Conservation (phyloP, 139 green algal species). For the Micractinium sp. region DNA sequence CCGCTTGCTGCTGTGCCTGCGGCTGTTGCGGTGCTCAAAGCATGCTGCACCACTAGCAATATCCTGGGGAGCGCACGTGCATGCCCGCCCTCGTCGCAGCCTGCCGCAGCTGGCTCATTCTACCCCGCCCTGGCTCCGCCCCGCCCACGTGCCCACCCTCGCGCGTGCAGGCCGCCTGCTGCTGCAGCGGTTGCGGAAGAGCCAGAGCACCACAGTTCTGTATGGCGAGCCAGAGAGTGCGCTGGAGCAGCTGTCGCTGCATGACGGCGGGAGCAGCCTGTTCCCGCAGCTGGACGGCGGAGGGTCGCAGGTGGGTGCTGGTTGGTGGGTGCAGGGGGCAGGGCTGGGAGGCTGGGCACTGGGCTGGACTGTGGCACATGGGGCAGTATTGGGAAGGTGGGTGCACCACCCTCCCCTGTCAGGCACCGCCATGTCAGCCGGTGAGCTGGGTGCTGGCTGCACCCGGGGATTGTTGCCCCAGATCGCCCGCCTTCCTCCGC, state of each 20-base stretch:
- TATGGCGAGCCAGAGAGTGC: conserved; percentile 57
- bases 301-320: conserved; percentile 7
- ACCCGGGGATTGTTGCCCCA: too few species aligned
- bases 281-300: conserved; percentile 21
- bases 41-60: neutral
- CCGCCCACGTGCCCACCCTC: neutral
- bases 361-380: too few species aligned
- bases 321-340: neutral
- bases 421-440: too few species aligned
- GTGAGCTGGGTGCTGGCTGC: too few species aligned
- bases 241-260: conserved; percentile 43
- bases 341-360: too few species aligned
- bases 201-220: conserved; percentile 65
- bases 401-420: too few species aligned
- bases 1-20: neutral
- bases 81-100: neutral
- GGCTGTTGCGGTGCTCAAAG: neutral
- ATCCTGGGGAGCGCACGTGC: too few species aligned
- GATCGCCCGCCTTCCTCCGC: too few species aligned
- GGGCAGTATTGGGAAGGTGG: too few species aligned
- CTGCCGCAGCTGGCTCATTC: neutral
- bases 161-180: conserved; percentile 75
- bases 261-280: conserved; percentile 5
- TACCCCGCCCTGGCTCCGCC: neutral
- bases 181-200: conserved; percentile 80